These are phyloP conservation scores for Elasticomyces elasticus DNA, from an alignment of 495 filamentous ascomycete species.

Conservation along the genomic window DNA sequence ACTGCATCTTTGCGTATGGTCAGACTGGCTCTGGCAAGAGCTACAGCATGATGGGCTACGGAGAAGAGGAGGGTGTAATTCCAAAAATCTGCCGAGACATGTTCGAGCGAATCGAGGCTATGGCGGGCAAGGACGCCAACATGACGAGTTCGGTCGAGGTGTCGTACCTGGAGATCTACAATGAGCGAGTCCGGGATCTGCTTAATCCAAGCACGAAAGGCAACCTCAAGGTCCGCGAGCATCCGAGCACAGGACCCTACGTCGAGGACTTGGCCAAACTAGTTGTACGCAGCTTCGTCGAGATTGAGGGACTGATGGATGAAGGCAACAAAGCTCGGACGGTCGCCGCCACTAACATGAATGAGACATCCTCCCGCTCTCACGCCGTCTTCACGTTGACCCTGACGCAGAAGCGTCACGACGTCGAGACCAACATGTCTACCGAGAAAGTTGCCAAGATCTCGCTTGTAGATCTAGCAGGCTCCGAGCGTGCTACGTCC, in stretches of 20 bases:
- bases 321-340: slow-evolving; percentile 98
- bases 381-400: slow-evolving; percentile 98
- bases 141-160: slow-evolving; percentile 90
- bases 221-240: slow-evolving; percentile 92
- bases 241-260: slow-evolving; percentile 94
- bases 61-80: slow-evolving; percentile 90
- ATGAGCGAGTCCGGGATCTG: slow-evolving; percentile 92
- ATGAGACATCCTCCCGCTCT: slow-evolving; percentile 95
- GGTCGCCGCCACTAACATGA: slow-evolving; percentile 99
- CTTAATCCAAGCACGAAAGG: slow-evolving; percentile 94
- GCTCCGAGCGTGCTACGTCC: slow-evolving; percentile 90
- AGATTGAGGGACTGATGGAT: slow-evolving; percentile 97
- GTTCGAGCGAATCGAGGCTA: slow-evolving; percentile 71
- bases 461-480: slow-evolving; percentile 92
- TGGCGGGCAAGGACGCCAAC: slow-evolving; percentile 66
- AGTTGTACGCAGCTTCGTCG: slow-evolving; percentile 90
- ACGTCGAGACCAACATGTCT: slow-evolving; percentile 88
- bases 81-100: slow-evolving; percentile 96
- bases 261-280: slow-evolving; percentile 96
- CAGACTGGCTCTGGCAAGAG: slow-evolving; percentile 98
- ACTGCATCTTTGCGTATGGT: slow-evolving; percentile 99
- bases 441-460: slow-evolving; percentile 97
- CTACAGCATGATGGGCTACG: slow-evolving; percentile 99
- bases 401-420: slow-evolving; percentile 86
- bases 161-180: slow-evolving; percentile 98